Evolutionary conservation across 2,329 filamentous ascomycete genomes (phyloP), one percentile per base, ranked within the genome.

Genomic region (Metarhizium anisopliae): DNA sequence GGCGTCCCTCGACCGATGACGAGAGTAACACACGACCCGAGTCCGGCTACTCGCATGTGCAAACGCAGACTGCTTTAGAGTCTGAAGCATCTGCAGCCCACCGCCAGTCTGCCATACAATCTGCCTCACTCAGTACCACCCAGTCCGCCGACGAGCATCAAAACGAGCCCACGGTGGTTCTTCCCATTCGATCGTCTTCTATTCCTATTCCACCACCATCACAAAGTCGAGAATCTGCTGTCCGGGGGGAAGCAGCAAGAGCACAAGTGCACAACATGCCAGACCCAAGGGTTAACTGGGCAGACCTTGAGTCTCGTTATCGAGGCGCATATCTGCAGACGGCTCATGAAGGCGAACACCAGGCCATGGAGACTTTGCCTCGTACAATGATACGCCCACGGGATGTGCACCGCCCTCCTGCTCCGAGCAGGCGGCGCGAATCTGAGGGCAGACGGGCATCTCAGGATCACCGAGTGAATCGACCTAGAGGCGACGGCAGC

Each of bases 151-250:
- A 29, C 20, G 16, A 30, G 13, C 16, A 49, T 49, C 20, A 18
- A 11, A 5, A 20, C 35, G 25, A 42, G 18, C 32, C 53, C 6
- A 30, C 36, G 1, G 52, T 52, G 11, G 25, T 25, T 25, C 53
- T 58, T 38, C 58, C 62, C n/a, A 55, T 57, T 16, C 58, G 61
- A 47, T 58, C 57, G 20, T 62, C 58, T 20, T 62, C 62, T 10
- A 38, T 56, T 30, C 25, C 45, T 10, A 38, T 56, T 30, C 25
- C 45, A 30, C 10, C 25, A 16, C 45, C 11, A 10, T 30, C 20
- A 29, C 10, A 30, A 4, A 13, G 2, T 8, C 45, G 11, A 49
- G 45, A 49, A 49, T 16, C 25, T 16, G 25, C 25, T 10, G 45
- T 11, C 13, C 18, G 11, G 6, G 20, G 5, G 10, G 25, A 25